phyloP scores from a whole-genome alignment of 495 filamentous ascomycete genomes.

The Lophiotrema nucula region DNA sequence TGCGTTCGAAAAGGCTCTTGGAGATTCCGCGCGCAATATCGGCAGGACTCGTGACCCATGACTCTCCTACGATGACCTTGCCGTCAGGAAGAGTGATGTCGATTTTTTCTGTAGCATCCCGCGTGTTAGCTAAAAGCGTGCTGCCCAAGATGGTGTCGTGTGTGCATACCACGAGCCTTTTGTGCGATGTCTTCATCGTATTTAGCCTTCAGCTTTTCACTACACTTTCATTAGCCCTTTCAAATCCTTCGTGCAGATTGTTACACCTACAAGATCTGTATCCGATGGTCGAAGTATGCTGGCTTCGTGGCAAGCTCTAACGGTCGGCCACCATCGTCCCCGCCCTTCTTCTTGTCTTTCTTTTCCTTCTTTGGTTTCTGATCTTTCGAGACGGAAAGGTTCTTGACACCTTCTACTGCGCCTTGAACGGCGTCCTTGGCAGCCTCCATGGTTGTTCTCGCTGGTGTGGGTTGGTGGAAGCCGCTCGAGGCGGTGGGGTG shows the following conservation, averaged over 20 bases:
- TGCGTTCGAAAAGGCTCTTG: conserved; percentile 69
- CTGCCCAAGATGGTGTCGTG: too few relatives aligned
- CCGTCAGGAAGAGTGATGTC: conserved; percentile 65
- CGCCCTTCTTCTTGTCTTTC: conserved; percentile 48
- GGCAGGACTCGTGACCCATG: conserved; percentile 71
- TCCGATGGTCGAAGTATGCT: conserved; percentile 77
- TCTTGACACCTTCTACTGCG: conserved; percentile 47
- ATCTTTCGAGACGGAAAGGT: conserved; percentile 47
- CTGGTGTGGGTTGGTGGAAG: conserved; percentile 8
- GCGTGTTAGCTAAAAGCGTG: not conserved
- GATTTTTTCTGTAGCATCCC: conserved; percentile 53
- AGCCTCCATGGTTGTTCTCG: conserved; percentile 25
- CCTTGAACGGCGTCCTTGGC: conserved; percentile 37
- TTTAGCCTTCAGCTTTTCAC: conserved; percentile 77
- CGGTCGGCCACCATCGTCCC: conserved; percentile 43
- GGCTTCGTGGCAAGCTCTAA: conserved; percentile 67
- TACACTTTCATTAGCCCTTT: too few relatives aligned
- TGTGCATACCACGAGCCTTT: conserved; percentile 52
- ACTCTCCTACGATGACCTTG: conserved; percentile 58
- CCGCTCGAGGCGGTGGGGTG: conserved; percentile 19
- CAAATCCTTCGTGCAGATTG: too few relatives aligned
- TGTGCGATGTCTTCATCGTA: conserved; percentile 68
- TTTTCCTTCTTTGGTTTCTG: conserved; percentile 46
- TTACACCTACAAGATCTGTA: conserved; percentile 65
- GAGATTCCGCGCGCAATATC: conserved; percentile 65